Conservation (phyloP, 257 asterid genomes). For the Rhazya stricta region DNA sequence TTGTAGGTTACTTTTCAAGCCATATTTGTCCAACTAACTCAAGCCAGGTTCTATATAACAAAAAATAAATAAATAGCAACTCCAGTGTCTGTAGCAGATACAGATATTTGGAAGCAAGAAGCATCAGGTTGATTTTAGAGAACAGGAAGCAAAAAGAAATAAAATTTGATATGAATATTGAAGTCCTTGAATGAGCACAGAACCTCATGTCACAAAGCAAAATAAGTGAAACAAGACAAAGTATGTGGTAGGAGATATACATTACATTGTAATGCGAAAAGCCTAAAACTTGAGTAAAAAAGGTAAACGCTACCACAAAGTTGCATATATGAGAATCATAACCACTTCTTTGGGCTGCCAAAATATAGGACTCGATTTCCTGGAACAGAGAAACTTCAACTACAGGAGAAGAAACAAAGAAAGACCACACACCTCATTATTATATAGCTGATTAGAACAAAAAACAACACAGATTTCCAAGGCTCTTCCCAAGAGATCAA, state of each 20-base stretch:
- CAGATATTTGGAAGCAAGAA: not conserved
- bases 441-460: slow-evolving; percentile 52
- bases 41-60: not conserved
- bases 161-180: not conserved
- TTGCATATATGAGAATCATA: not conserved
- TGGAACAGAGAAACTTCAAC: not conserved
- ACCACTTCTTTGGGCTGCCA: not conserved
- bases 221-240: not conserved
- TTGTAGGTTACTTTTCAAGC: not conserved
- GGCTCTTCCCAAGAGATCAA: slow-evolving; percentile 85
- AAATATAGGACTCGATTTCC: slow-evolving; percentile 6
- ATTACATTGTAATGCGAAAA: no score
- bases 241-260: not conserved
- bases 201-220: not conserved
- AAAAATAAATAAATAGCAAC: not conserved
- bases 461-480: slow-evolving; percentile 51
- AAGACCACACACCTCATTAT: slow-evolving; percentile 43
- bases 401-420: not conserved
- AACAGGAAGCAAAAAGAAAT: not conserved
- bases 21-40: not conserved
- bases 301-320: not conserved
- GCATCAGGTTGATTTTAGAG: not conserved
- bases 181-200: not conserved
- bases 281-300: no score
- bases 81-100: not conserved